A percentile compares a stretch with the other conserved stretches of the same genome.
Conservation (phyloP, 805 yeast species). For the Vanderwaltozyma yarrowii region DNA sequence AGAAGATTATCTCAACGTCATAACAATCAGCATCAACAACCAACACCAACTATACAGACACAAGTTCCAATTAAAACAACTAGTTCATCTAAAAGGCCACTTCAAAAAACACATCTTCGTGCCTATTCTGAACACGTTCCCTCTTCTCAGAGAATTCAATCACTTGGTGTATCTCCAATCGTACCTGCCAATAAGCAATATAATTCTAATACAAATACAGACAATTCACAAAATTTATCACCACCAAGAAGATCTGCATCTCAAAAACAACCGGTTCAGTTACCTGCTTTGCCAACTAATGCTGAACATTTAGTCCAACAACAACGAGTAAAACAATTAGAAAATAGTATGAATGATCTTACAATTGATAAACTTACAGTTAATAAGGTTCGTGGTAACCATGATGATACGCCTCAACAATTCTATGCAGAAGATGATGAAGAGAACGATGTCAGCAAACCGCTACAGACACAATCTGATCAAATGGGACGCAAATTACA, state of each 20-base stretch:
- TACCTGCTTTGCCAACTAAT: constrained; percentile 29
- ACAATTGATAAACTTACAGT: constrained; percentile 4
- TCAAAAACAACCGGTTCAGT: constrained; percentile 15
- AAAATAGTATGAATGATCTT: constrained; percentile 14
- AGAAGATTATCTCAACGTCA: constrained; percentile 29
- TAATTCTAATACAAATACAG: background rate
- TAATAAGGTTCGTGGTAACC: constrained; percentile 3
- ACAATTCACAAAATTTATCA: background rate
- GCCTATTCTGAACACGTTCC: constrained; percentile 34
- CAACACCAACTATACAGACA: constrained; percentile 4
- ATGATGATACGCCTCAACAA: constrained; percentile 2
- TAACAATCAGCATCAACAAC: constrained; percentile 6
- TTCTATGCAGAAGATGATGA: constrained; percentile 1
- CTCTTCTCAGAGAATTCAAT: constrained; percentile 20
- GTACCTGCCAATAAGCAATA: background rate
- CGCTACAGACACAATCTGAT: constrained; percentile 16
- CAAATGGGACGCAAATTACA: constrained; percentile 36
- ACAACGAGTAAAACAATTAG: constrained; percentile 19
- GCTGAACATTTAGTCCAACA: constrained; percentile 27
- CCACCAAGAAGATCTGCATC: constrained; percentile 23
- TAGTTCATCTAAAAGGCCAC: constrained; percentile 3
- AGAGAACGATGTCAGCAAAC: constrained; percentile 13
- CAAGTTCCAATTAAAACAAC: constrained; percentile 7
- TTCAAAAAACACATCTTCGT: constrained; percentile 24
- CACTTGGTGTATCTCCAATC: constrained; percentile 16